Base-by-base conservation (phyloP, 202 grass and related monocot species). In the Elaeis oleifera region DNA sequence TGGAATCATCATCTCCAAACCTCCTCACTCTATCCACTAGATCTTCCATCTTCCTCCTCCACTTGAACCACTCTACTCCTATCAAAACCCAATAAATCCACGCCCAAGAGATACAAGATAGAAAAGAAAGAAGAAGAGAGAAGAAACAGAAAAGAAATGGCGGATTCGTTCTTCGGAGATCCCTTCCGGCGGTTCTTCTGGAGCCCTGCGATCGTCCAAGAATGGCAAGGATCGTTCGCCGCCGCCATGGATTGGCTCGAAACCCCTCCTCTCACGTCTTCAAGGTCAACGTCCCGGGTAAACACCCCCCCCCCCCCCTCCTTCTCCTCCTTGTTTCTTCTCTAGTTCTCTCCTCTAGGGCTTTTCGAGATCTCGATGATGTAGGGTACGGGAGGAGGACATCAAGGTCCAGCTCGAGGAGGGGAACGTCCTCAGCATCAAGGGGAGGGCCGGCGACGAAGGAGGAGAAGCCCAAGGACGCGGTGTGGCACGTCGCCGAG, bases 371-470 rank as follows among this genome's bases (percentile, higher is more conserved):
- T 31, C 28, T 53, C 3, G 20, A 19, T 22, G 44, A 55, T 49
- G 18, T 44, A 83, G 86, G 86, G 0, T 73, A 80, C 16, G 78
- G 83, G 27, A 90, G 80, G 90, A 90, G 57, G 80, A 85, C 69
- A 82, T 95, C 48, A 90, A 85, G 72, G 51, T 95, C 9, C 81
- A 95, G 65, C 61, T 95, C 2, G 86, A 90, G 70, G 90, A 90
- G 17, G 85, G 81, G 61, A 90, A 95, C 72, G 73, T 83, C 29
- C 78, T 95, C 29, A 95, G 66, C 59, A 25, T 95, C 65, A 59
- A 66, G 49, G 66, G 51, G 76, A 63, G 39, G 60, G 61, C 54
- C 4, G 5, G 21, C 44, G 3, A 59, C 79, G 71, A 16, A 54
- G 26, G 22, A 68, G 27, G 22, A 39, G 51, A 23, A 68, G 51